Conservation (phyloP, 2,329 filamentous ascomycete genomes). For the Rhytidhysteron rufulum region DNA sequence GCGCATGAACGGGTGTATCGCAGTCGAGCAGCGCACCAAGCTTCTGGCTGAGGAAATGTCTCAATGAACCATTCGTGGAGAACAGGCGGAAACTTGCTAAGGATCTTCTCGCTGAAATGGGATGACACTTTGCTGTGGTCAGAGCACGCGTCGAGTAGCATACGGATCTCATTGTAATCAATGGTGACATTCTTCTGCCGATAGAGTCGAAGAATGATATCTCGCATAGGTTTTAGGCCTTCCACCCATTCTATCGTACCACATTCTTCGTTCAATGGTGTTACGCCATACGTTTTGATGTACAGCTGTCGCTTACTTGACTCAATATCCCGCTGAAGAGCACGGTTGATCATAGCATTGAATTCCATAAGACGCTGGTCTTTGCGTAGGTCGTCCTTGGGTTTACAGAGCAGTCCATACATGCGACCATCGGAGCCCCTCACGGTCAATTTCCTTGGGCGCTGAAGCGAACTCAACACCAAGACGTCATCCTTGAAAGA, state of each 20-base stretch:
- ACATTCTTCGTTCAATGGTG: conserved; percentile 94
- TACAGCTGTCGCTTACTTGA: conserved; percentile 78
- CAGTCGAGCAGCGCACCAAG: conserved; percentile 86
- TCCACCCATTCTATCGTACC: conserved; percentile 99
- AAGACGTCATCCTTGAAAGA: conserved; percentile 83
- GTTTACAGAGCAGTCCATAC: conserved; percentile 93
- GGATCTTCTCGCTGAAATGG: conserved; percentile 66
- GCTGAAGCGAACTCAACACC: conserved; percentile 85
- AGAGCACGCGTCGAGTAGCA: conserved; percentile 63
- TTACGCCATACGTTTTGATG: conserved; percentile 96
- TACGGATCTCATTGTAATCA: conserved; percentile 62
- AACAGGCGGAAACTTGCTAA: conserved; percentile 74
- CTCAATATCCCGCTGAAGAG: conserved; percentile 86
- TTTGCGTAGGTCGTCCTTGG: conserved; percentile 94
- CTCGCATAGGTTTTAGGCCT: conserved; percentile 87
- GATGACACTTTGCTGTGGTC: conserved; percentile 59
- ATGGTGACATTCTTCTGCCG: conserved; percentile 64
- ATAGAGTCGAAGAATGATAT: conserved; percentile 80
- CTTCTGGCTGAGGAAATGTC: conserved; percentile 86
- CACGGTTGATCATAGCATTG: conserved; percentile 95
- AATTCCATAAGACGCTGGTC: conserved; percentile 99
- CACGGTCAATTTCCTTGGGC: conserved; percentile 83
- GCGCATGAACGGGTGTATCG: conserved; percentile 90
- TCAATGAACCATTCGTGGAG: conserved; percentile 94
- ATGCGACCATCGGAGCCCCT: conserved; percentile 82